phyloP scores from a whole-genome alignment of 345 rosid genomes.

The Aquilaria sinensis region DNA sequence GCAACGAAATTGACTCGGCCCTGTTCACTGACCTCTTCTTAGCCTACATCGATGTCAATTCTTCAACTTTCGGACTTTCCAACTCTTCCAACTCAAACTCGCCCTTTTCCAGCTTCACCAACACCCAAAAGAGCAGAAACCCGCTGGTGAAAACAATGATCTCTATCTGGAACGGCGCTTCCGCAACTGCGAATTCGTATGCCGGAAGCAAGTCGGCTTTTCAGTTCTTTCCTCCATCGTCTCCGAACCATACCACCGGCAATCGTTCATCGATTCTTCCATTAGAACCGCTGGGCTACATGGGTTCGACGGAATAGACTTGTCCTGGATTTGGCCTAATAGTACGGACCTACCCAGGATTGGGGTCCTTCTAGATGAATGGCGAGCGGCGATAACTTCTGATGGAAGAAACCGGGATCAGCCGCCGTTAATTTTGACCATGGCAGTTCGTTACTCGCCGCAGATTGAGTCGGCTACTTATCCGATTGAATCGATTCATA shows the following conservation, averaged over 20 bases:
- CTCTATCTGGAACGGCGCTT: constrained; percentile 8
- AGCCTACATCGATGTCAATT: constrained; percentile 22
- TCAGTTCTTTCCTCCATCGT: constrained; percentile 11
- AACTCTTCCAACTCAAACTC: constrained; percentile 6
- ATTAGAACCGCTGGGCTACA: constrained; percentile 14
- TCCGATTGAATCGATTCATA: constrained; percentile 15
- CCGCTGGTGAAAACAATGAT: constrained; percentile 15
- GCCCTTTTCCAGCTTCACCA: constrained; percentile 17
- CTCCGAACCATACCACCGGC: constrained; percentile 5
- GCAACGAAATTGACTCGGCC: constrained; percentile 21
- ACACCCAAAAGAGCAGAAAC: constrained; percentile 11
- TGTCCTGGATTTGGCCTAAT: constrained; percentile 13
- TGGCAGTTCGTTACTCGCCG: constrained; percentile 8
- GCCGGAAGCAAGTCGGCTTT: background rate
- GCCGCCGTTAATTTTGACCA: constrained; percentile 17
- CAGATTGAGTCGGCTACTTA: constrained; percentile 1
- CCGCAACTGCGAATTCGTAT: constrained; percentile 8
- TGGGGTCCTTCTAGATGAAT: constrained; percentile 24
- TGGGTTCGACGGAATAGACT: constrained; percentile 29
- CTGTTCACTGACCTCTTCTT: constrained; percentile 31
- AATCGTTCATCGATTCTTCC: constrained; percentile 17
- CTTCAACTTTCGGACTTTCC: constrained; percentile 8
- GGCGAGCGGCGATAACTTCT: constrained; percentile 17
- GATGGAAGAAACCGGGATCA: constrained; percentile 18
- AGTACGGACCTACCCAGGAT: constrained; percentile 15